phyloP scores from a whole-genome alignment of 371 early-diverging fungal genomes.

The Mortierella sp. region DNA sequence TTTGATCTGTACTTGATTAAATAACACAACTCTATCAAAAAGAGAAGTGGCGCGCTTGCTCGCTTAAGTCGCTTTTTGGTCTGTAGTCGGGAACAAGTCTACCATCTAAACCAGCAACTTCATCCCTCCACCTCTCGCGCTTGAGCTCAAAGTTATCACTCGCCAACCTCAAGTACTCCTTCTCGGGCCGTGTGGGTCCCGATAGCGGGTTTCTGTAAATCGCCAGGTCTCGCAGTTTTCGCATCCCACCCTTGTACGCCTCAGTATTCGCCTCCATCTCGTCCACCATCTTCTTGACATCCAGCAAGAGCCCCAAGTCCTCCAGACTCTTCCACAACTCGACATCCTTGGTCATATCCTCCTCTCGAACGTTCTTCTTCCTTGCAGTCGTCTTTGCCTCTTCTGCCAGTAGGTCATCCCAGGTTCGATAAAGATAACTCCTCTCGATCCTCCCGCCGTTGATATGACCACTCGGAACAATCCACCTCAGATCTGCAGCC shows the following conservation, averaged over 20 bases:
- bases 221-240: not conserved
- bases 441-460: conserved; percentile 4
- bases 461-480: not conserved
- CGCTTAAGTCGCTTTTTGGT: not conserved
- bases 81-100: not conserved
- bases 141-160: conserved; percentile 1
- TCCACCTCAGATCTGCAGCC: conserved; percentile 10
- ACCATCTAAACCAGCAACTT: not conserved
- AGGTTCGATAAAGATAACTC: not conserved
- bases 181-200: not conserved
- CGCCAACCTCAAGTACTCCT: not conserved
- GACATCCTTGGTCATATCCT: not conserved
- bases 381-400: not conserved
- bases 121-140: not conserved
- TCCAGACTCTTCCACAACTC: not conserved
- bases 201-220: not conserved
- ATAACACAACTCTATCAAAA: too few relatives aligned
- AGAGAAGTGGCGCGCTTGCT: too few relatives aligned
- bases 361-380: not conserved
- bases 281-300: not conserved
- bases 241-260: not conserved
- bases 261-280: not conserved
- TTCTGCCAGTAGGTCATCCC: not conserved
- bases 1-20: not conserved
- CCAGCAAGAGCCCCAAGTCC: not conserved